phyloP scores from a whole-genome alignment of 805 yeast genomes.

The Candida succiphila region DNA sequence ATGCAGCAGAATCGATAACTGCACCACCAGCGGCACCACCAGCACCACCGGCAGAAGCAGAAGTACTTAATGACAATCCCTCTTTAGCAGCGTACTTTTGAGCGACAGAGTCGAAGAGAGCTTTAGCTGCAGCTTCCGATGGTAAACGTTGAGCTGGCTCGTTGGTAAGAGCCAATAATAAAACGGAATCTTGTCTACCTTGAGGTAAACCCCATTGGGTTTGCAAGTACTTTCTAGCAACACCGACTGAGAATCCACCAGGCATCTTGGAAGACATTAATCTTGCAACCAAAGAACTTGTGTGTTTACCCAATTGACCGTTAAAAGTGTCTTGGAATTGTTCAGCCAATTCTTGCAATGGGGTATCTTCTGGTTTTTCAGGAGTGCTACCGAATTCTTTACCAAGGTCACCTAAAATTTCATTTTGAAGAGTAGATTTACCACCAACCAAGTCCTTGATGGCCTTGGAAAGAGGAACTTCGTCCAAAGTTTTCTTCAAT shows the following conservation, averaged over 20 bases:
- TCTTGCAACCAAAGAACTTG: slow-evolving; percentile 81
- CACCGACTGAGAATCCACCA: slow-evolving; percentile 93
- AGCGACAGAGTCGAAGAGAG: slow-evolving; percentile 72
- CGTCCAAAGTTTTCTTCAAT: slow-evolving; percentile 82
- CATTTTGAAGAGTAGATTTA: slow-evolving; percentile 97
- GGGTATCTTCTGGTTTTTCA: slow-evolving; percentile 98
- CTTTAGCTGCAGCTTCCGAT: slow-evolving; percentile 83
- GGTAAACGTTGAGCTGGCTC: slow-evolving; percentile 90
- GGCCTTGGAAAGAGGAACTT: slow-evolving; percentile 82
- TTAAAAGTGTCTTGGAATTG: slow-evolving; percentile 83
- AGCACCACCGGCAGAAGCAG: slow-evolving; percentile 43
- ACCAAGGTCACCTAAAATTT: slow-evolving; percentile 96
- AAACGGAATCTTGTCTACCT: slow-evolving; percentile 90
- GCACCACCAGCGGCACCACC: slow-evolving; percentile 70
- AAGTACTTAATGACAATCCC: slow-evolving; percentile 68
- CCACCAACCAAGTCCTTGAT: slow-evolving; percentile 97
- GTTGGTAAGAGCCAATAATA: slow-evolving; percentile 71
- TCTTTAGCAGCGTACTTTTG: slow-evolving; percentile 77
- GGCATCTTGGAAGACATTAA: slow-evolving; percentile 97
- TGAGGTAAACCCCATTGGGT: slow-evolving; percentile 86
- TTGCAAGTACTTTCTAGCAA: slow-evolving; percentile 87
- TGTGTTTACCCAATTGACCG: slow-evolving; percentile 90
- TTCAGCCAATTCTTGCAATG: slow-evolving; percentile 91
- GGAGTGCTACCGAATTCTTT: slow-evolving; percentile 98
- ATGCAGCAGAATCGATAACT: slow-evolving; percentile 89